Conservation (phyloP, 257 asterid species). For the Osmanthus fragrans region DNA sequence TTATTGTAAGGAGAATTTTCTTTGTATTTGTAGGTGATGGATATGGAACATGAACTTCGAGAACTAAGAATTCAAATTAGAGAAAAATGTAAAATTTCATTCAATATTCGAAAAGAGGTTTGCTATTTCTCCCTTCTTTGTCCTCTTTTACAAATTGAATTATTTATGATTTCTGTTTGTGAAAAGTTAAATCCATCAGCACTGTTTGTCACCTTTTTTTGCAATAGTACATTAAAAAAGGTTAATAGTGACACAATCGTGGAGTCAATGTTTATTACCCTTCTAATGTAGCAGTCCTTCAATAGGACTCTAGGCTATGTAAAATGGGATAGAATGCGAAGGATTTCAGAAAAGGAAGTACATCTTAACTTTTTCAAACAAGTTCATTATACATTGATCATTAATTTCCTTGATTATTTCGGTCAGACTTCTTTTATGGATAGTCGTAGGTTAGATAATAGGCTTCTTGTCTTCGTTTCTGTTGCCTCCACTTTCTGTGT, state of each 20-base stretch:
- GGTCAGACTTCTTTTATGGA: neutral
- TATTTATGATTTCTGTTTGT: neutral
- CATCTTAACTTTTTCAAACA: neutral
- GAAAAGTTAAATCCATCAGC: neutral
- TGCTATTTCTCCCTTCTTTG: conserved; percentile 7
- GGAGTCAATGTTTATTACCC: neutral
- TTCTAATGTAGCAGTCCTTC: neutral
- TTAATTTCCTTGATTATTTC: neutral
- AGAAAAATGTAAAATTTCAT: conserved; percentile 68
- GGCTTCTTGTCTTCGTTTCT: neutral
- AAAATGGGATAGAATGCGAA: neutral
- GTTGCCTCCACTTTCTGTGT: too few relatives aligned
- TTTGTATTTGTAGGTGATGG: conserved; percentile 63
- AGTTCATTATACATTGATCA: neutral
- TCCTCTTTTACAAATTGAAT: neutral
- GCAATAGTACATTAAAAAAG: neutral
- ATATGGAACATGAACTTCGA: conserved; percentile 90
- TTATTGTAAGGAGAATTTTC: neutral
- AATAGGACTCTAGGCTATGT: neutral
- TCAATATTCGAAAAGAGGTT: conserved; percentile 82
- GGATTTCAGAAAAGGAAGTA: neutral
- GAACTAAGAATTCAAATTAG: conserved; percentile 76
- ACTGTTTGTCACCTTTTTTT: neutral
- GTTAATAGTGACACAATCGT: neutral
- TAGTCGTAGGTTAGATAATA: too few relatives aligned